Conservation (phyloP, 2,329 filamentous ascomycete genomes). For the Aspergillus sojae region DNA sequence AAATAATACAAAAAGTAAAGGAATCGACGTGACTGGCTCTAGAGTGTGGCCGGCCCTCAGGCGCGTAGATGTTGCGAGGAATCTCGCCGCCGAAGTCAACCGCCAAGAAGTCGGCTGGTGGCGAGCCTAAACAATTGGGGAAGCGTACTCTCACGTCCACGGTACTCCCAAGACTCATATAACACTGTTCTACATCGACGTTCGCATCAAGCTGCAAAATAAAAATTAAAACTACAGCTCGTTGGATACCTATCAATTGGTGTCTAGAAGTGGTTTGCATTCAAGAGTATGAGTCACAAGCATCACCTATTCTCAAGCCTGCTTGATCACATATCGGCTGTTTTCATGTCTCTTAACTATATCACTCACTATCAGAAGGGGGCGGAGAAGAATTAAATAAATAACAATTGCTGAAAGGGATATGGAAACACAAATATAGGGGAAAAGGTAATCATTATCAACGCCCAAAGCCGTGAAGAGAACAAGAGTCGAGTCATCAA, state of each 20-base stretch:
- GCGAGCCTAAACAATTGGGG: neutral
- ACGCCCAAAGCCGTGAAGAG: slow-evolving; percentile 11
- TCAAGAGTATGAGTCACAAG: slow-evolving; percentile 24
- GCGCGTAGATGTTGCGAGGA: slow-evolving; percentile 6
- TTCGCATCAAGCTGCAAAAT: neutral
- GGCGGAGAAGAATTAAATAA: slow-evolving; percentile 11
- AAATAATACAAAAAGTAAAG: neutral
- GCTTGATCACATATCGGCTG: slow-evolving; percentile 27
- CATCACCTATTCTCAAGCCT: slow-evolving; percentile 29
- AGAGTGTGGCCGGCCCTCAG: neutral
- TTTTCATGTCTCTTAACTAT: slow-evolving; percentile 10
- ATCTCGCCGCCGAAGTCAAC: slow-evolving; percentile 13
- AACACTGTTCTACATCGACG: neutral
- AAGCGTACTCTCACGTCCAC: neutral
- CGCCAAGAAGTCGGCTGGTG: slow-evolving; percentile 16
- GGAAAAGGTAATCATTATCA: slow-evolving; percentile 9
- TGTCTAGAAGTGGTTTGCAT: slow-evolving; percentile 13
- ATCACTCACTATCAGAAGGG: slow-evolving; percentile 20
- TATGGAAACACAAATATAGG: slow-evolving; percentile 11
- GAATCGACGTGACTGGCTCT: neutral
- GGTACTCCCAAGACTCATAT: neutral
- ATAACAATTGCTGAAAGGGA: slow-evolving; percentile 15
- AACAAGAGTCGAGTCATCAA: slow-evolving; percentile 3
- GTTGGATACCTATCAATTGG: neutral
- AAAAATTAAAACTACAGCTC: neutral